Conservation (phyloP, 179 eudicot species). For the Silene vulgaris region DNA sequence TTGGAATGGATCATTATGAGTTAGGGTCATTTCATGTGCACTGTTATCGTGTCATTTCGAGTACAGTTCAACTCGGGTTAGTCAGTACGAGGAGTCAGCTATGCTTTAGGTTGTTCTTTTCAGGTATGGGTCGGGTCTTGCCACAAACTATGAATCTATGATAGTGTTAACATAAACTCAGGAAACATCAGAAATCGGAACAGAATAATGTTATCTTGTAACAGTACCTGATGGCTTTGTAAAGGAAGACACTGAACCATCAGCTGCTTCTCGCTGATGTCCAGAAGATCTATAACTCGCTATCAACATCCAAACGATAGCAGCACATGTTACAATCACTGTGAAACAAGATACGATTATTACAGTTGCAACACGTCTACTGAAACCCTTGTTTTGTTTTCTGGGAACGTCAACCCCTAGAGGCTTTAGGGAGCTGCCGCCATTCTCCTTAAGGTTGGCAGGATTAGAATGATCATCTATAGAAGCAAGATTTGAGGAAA, state of each 20-base stretch:
- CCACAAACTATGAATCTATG: too few species aligned
- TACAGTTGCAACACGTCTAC: constrained; percentile 36
- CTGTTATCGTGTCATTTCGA: too few species aligned
- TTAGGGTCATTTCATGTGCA: too few species aligned
- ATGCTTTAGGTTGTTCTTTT: too few species aligned
- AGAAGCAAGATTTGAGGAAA: constrained; percentile 38
- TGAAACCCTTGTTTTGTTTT: constrained; percentile 37
- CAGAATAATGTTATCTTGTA: background rate
- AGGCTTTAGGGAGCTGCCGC: constrained; percentile 54
- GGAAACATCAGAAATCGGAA: background rate
- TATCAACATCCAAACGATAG: constrained; percentile 45
- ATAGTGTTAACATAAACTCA: too few species aligned
- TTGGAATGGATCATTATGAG: too few species aligned
- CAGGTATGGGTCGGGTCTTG: too few species aligned
- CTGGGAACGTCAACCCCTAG: constrained; percentile 63
- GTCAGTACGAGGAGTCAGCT: too few species aligned
- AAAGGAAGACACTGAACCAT: constrained; percentile 33
- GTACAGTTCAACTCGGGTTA: too few species aligned
- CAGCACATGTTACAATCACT: constrained; percentile 51
- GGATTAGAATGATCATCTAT: constrained; percentile 47
- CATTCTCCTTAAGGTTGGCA: constrained; percentile 32
- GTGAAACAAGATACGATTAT: constrained; percentile 62
- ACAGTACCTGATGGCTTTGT: constrained; percentile 57
- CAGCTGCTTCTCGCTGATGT: constrained; percentile 25
- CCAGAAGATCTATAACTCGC: constrained; percentile 37